Conservation (phyloP, 2,329 filamentous ascomycete genomes). For the Bipolaris gigantea region DNA sequence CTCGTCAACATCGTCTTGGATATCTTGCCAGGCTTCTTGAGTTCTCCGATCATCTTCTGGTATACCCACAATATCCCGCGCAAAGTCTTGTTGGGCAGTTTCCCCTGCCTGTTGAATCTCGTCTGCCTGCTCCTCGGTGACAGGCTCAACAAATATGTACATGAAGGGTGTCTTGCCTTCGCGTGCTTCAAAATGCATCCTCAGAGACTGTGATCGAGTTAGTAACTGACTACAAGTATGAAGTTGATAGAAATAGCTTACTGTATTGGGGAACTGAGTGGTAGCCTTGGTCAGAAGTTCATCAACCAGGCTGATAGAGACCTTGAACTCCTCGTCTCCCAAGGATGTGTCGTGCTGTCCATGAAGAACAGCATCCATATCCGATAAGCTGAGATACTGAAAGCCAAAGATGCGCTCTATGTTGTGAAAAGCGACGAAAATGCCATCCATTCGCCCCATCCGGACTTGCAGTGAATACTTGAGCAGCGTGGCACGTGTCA, state of each 20-base stretch:
- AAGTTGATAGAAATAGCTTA: conserved; percentile 24
- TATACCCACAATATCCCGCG: conserved; percentile 60
- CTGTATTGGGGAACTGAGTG: conserved; percentile 69
- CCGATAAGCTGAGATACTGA: conserved; percentile 82
- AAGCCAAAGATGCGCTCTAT: conserved; percentile 95
- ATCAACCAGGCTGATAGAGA: conserved; percentile 79
- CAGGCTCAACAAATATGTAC: conserved; percentile 88
- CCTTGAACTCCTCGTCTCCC: conserved; percentile 82
- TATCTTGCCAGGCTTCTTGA: conserved; percentile 36
- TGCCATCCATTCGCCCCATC: conserved; percentile 98
- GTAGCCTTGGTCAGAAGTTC: conserved; percentile 76
- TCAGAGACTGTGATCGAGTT: conserved; percentile 59
- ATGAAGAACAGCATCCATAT: conserved; percentile 92
- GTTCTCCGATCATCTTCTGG: conserved; percentile 32
- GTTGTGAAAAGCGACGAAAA: conserved; percentile 97
- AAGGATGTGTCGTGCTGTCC: conserved; percentile 67
- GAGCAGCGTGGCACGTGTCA: conserved; percentile 90
- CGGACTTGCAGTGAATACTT: conserved; percentile 97
- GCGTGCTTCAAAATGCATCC: conserved; percentile 80
- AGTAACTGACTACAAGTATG: conserved; percentile 1
- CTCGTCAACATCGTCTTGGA: conserved; percentile 39
- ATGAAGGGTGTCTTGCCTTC: conserved; percentile 65
- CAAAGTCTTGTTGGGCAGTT: conserved; percentile 68
- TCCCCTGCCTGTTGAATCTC: conserved; percentile 71
- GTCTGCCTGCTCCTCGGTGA: conserved; percentile 71